Percentiles rank a stretch among this genome's conserved stretches.
These are phyloP conservation scores for Fomitopsis pulvina DNA, from an alignment of 768 basidiomycete species.

Conservation along the genomic window DNA sequence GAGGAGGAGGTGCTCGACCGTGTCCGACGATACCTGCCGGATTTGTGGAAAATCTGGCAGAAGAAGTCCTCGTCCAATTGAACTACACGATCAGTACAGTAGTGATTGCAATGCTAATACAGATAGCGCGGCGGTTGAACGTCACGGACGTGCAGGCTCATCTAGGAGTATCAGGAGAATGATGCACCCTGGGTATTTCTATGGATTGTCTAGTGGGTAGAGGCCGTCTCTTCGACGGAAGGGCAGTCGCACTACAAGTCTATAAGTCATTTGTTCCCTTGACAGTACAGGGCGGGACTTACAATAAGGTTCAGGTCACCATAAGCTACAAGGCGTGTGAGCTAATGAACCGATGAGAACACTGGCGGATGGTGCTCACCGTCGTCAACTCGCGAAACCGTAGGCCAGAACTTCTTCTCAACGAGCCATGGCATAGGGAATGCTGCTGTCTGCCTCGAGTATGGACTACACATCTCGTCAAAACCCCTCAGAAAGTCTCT, in stretches of 20 bases:
- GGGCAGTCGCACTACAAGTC: slow-evolving; percentile 72
- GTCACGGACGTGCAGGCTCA: slow-evolving; percentile 33
- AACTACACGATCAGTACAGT: slow-evolving; percentile 8
- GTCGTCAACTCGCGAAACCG: slow-evolving; percentile 88
- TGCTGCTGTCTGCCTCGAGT: slow-evolving; percentile 84
- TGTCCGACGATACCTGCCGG: slow-evolving; percentile 35
- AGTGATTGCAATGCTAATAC: slow-evolving; percentile 9
- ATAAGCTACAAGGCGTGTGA: slow-evolving; percentile 50
- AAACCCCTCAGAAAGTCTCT: too few species aligned
- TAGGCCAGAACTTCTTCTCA: slow-evolving; percentile 96
- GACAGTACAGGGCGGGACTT: slow-evolving; percentile 28
- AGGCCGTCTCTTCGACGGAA: slow-evolving; percentile 75
- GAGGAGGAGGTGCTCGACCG: slow-evolving; percentile 40
- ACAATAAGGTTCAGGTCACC: slow-evolving; percentile 90
- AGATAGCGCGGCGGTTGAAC: slow-evolving; percentile 58
- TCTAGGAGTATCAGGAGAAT: slow-evolving; percentile 41
- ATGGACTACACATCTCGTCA: slow-evolving; percentile 52
- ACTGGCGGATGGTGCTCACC: slow-evolving; percentile 41
- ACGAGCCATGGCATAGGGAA: slow-evolving; percentile 80
- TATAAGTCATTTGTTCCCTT: slow-evolving; percentile 5
- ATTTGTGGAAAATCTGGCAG: slow-evolving; percentile 25
- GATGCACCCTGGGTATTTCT: not conserved
- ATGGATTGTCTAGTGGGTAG: slow-evolving; percentile 2
- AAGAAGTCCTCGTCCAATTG: slow-evolving; percentile 3
- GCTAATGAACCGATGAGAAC: not conserved